Evolutionary conservation across 345 rosid species (phyloP).

Genomic region (Cardamine resedifolia): DNA sequence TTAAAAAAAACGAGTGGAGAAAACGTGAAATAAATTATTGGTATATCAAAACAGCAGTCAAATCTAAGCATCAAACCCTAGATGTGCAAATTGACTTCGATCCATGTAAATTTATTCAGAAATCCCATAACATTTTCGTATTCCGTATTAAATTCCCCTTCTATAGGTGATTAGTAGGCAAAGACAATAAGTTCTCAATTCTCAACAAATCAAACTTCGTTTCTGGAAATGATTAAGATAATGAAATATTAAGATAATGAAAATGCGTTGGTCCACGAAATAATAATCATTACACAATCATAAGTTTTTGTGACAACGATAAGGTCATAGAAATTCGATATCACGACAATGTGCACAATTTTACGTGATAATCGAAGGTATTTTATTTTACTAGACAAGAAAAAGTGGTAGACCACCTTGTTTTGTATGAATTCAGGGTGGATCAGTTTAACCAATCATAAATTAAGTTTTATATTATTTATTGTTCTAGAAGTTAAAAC

Average conservation of each 20-base stretch:
- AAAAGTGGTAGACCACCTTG: neutral
- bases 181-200: slow-evolving; percentile 10
- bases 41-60: neutral
- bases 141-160: neutral
- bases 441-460: neutral
- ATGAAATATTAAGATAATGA: neutral
- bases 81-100: slow-evolving; percentile 23
- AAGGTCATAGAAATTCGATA: slow-evolving; percentile 21
- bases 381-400: neutral
- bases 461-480: too few species aligned
- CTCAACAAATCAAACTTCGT: slow-evolving; percentile 24
- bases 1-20: neutral
- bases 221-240: neutral
- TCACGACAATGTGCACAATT: slow-evolving; percentile 20
- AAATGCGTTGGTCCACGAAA: slow-evolving; percentile 23
- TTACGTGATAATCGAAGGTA: neutral
- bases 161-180: neutral
- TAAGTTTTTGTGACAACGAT: slow-evolving; percentile 20
- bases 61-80: slow-evolving; percentile 13
- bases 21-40: slow-evolving; percentile 9
- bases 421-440: neutral
- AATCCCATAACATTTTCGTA: slow-evolving; percentile 15
- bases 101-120: slow-evolving; percentile 4
- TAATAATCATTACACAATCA: slow-evolving; percentile 36
- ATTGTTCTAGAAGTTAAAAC: too few species aligned